Conservation (phyloP, 2,329 filamentous ascomycete species). For the Acrocalymma vagum region DNA sequence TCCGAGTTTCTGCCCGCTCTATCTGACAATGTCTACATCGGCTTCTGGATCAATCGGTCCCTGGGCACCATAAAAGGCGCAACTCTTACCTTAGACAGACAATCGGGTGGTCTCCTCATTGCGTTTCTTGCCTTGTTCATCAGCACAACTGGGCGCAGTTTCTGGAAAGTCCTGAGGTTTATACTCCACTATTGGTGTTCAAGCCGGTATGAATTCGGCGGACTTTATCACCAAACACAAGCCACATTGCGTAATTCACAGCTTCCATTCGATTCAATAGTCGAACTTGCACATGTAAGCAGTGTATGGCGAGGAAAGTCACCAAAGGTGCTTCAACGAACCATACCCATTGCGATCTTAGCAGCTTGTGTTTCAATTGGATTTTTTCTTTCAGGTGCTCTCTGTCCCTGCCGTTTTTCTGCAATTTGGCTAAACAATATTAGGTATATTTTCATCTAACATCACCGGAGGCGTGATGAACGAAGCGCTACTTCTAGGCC, state of each 20-base stretch:
- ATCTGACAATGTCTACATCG: no score
- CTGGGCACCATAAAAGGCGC: constrained; percentile 13
- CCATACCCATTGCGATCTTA: constrained; percentile 24
- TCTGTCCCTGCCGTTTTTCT: no score
- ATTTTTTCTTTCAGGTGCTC: constrained; percentile 26
- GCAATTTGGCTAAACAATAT: no score
- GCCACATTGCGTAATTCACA: constrained; percentile 41
- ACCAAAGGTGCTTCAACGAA: constrained; percentile 16
- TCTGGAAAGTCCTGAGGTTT: constrained; percentile 24
- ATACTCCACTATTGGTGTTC: constrained; percentile 19
- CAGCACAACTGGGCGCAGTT: constrained; percentile 12
- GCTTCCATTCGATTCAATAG: constrained; percentile 13
- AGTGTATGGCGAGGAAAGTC: constrained; percentile 20
- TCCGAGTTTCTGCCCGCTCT: no score
- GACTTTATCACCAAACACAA: constrained; percentile 42
- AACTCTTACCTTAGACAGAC: constrained; percentile 22
- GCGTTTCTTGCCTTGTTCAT: constrained; percentile 33
- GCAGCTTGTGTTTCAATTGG: constrained; percentile 22
- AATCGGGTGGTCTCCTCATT: constrained; percentile 23
- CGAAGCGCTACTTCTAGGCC: constrained; percentile 38
- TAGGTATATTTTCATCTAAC: no score
- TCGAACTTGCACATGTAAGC: constrained; percentile 5
- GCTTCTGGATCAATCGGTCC: constrained; percentile 27
- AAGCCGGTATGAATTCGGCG: constrained; percentile 21
- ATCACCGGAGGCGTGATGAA: no score